A percentile compares a stretch with the other conserved stretches of the same genome.
Conservation (phyloP, 768 basidiomycete genomes). For the Dacryopinax primogenitus region DNA sequence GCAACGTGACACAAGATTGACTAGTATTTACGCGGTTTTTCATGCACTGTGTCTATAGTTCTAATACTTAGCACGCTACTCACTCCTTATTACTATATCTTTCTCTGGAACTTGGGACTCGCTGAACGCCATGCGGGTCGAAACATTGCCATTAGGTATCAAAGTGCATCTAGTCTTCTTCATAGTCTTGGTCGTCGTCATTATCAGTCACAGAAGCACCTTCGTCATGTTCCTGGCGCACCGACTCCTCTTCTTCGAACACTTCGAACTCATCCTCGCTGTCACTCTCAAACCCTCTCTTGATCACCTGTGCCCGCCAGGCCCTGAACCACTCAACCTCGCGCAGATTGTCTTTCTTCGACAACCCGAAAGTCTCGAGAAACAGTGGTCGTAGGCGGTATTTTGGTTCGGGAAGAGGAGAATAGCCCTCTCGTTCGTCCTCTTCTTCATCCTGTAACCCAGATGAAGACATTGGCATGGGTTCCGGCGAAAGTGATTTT, state of each 20-base stretch:
- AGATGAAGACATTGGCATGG: neutral
- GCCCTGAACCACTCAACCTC: neutral
- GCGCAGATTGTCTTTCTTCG: neutral
- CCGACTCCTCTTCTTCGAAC: neutral
- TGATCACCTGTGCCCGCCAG: neutral
- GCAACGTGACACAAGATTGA: neutral
- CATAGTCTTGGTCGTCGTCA: neutral
- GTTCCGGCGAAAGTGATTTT: neutral
- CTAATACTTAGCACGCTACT: conserved; percentile 2
- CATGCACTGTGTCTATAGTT: conserved; percentile 6
- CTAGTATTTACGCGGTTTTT: neutral
- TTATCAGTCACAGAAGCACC: neutral
- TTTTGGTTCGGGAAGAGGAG: neutral
- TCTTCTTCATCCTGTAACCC: neutral
- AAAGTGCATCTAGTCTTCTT: neutral
- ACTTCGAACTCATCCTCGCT: conserved; percentile 2
- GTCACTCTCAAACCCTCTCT: neutral
- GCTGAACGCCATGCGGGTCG: too few relatives aligned
- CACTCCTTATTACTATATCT: neutral
- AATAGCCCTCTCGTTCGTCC: neutral
- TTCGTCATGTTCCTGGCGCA: neutral
- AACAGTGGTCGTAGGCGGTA: neutral
- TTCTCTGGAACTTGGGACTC: too few relatives aligned
- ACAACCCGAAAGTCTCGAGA: neutral
- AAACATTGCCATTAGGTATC: too few relatives aligned